Conservation (phyloP, 1,284 basidiomycete genomes). For the Cutaneotrichosporon sp. region DNA sequence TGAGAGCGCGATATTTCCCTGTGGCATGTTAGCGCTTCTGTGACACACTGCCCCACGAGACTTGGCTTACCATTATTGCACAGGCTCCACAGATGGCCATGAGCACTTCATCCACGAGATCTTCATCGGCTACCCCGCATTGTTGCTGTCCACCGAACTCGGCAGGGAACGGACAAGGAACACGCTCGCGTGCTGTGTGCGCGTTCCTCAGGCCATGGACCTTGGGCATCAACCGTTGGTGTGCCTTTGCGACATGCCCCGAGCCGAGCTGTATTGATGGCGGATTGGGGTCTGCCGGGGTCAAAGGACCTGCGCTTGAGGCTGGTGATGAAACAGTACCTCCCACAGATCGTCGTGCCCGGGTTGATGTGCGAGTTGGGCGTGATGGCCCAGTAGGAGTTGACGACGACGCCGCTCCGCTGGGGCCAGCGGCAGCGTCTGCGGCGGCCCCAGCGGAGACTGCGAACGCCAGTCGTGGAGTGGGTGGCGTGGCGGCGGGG, state of each 20-base stretch:
- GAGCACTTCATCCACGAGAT: slow-evolving; percentile 47
- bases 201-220: slow-evolving; percentile 44
- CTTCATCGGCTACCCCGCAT: slow-evolving; percentile 44
- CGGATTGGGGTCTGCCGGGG: slow-evolving; percentile 11
- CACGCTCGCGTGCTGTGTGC: slow-evolving; percentile 34
- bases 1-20: slow-evolving; percentile 50
- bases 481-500: slow-evolving; percentile 15
- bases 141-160: slow-evolving; percentile 43
- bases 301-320: slow-evolving; percentile 12
- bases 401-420: slow-evolving; percentile 10
- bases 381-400: slow-evolving; percentile 4
- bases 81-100: slow-evolving; percentile 48
- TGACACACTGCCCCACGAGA: background rate
- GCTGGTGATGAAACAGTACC: slow-evolving; percentile 12
- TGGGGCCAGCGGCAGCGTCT: slow-evolving; percentile 14
- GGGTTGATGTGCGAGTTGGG: slow-evolving; percentile 10
- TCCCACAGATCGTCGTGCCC: slow-evolving; percentile 10
- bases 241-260: slow-evolving; percentile 9
- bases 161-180: slow-evolving; percentile 42
- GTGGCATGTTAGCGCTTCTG: slow-evolving; percentile 4
- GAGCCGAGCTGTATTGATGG: slow-evolving; percentile 7
- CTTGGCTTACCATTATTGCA: slow-evolving; percentile 40
- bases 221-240: slow-evolving; percentile 34
- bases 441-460: slow-evolving; percentile 9
- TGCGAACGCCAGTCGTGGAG: slow-evolving; percentile 8